A percentile compares a stretch with the other conserved stretches of the same genome.
Evolutionary conservation across 2,329 filamentous ascomycete species (phyloP).

Genomic region (Colletotrichum falcatum): DNA sequence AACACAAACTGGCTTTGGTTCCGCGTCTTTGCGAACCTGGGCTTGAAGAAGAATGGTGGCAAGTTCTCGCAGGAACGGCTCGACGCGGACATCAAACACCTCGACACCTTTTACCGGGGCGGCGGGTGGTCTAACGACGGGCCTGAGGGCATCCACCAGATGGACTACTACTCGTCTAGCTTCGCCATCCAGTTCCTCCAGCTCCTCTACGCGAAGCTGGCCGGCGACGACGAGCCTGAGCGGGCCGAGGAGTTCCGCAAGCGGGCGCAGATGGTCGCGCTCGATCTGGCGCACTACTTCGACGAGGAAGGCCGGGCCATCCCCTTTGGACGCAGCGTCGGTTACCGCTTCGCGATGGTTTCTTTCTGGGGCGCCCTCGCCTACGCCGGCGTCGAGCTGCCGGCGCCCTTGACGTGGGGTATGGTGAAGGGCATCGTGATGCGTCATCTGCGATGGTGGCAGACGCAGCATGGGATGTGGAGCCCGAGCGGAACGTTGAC

Average conservation of each 20-base stretch:
- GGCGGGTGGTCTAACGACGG: slow-evolving; percentile 87
- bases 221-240: slow-evolving; percentile 72
- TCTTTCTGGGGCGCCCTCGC: slow-evolving; percentile 84
- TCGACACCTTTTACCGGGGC: slow-evolving; percentile 85
- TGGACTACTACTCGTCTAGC: slow-evolving; percentile 87
- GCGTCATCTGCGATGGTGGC: slow-evolving; percentile 83
- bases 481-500: slow-evolving; percentile 79
- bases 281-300: slow-evolving; percentile 82
- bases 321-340: slow-evolving; percentile 82
- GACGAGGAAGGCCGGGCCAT: slow-evolving; percentile 78
- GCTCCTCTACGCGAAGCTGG: slow-evolving; percentile 80
- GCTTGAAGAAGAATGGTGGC: slow-evolving; percentile 79
- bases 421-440: slow-evolving; percentile 82
- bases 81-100: slow-evolving; percentile 80
- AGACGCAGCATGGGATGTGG: slow-evolving; percentile 80
- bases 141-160: slow-evolving; percentile 81
- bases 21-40: slow-evolving; percentile 84
- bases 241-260: slow-evolving; percentile 77
- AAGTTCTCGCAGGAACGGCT: slow-evolving; percentile 77
- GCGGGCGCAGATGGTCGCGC: slow-evolving; percentile 73
- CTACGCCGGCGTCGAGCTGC: slow-evolving; percentile 80
- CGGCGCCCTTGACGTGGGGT: slow-evolving; percentile 79
- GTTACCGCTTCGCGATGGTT: slow-evolving; percentile 88
- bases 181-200: slow-evolving; percentile 87
- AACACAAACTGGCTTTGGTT: slow-evolving; percentile 83